Base-by-base conservation (phyloP, 2,329 filamentous ascomycete species). In the Verticillium isaacii region DNA sequence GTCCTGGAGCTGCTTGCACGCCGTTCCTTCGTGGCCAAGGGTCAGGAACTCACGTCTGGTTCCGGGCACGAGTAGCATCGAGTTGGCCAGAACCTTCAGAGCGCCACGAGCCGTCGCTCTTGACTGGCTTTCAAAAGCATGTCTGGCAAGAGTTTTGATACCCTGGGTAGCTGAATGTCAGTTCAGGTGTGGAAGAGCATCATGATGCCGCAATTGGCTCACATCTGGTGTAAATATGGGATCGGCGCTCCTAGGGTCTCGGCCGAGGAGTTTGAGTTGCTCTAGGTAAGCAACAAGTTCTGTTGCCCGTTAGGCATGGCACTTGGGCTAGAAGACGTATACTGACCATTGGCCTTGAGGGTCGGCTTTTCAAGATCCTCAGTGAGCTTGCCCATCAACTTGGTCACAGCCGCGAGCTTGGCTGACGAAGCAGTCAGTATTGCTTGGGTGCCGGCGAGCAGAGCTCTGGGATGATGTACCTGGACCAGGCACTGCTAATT, bases 171-270 rank as follows among this genome's bases (percentile, higher is more conserved):
- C 23, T 8, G 9, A 9, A n/a, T 23, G 19, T 50, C 45, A 50
- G 45, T n/a, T 8, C 7, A n/a, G 12, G 3, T 12, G 4, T 50
- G n/a, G 9, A 50, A 23, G 6, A 1, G 8, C 11, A n/a, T n/a
- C 25, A 56, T 2, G 32, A 11, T 17, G 23, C 19, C 34, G 45
- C 52, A 60, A 6, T 29, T 29, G 29, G 66, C 80, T 66, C 81
- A 90, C 92, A 75, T 89, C 80, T 74, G 85, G 84, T n/a, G 90
- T 89, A 75, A 95, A 97, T 62, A 98, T 94, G 1, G 92, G 89
- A 62, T 89, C 89, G 32, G 93, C 88, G 74, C 91, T 82, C 34
- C 78, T 79, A 8, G 89, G 85, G 68, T 89, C 87, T 63, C 93
- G 87, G 7, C 93, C 90, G 69, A 91, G 85, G 36, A 93, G 80